Base-by-base conservation (phyloP, 768 basidiomycete species). In the Suillus brevipes region DNA sequence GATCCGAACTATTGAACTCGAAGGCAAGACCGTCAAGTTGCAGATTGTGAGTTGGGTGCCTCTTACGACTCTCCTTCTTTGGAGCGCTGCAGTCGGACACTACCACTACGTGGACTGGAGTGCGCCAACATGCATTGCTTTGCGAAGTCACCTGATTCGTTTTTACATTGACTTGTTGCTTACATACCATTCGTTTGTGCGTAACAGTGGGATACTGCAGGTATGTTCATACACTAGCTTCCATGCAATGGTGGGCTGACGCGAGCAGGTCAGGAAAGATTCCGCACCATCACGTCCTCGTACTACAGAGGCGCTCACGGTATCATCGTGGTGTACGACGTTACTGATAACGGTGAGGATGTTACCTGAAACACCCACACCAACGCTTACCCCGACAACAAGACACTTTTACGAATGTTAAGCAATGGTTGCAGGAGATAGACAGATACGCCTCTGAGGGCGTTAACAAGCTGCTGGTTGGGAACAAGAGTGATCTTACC, bases 271-370 rank as follows among this genome's bases (percentile, higher is more conserved):
- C 97, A 99, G 78, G 97, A 99, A 79, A 89, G 96, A 37, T 98
- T 98, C 90, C 88, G 97, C 67, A 99, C 97, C 16, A 99, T 99
- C 77, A 99, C 97, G 8, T 95, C 96, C 4, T 94, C 96, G n/a
- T 99, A 99, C 84, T 99, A 99, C 83, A 88, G 97, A 65, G 97
- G 97, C 49, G 97, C 97, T 57, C 95, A 97, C 75, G 97, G 97
- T 68, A 99, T 99, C 76, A 92, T 99, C 73, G 91, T 99, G 59
- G 96, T 99, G n/a, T 99, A 98, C 82, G 93, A 95, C 76, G 95
- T 98, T 62, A 97, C 95, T 50, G 96, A 98, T 81, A 94, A 92
- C 73, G 94, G 91, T 91, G 66, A 55, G 81, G 14, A 57, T 18
- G 16, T 34, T 6, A 25, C 28, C 60, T 23, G 47, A 57, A 61